These are phyloP conservation scores for Verticillium longisporum DNA, from an alignment of 2,329 filamentous ascomycete species.

Conservation along the genomic window DNA sequence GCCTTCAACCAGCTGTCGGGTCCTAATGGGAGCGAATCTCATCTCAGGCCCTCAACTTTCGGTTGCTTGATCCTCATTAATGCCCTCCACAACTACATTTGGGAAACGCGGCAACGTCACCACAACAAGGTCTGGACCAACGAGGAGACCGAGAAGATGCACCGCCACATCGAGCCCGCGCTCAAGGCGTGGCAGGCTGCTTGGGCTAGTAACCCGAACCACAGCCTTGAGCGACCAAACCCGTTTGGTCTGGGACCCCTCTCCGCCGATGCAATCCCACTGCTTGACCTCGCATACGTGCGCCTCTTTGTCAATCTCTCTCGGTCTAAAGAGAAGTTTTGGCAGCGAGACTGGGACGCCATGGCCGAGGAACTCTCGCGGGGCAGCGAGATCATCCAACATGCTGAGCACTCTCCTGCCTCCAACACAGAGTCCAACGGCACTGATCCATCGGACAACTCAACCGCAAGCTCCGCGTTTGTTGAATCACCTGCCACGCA, in stretches of 20 bases:
- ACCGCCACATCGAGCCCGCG: conserved; percentile 88
- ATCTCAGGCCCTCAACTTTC: conserved; percentile 80
- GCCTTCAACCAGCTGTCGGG: conserved; percentile 38
- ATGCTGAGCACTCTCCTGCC: conserved; percentile 56
- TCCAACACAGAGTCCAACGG: conserved; percentile 37
- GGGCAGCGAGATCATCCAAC: conserved; percentile 68
- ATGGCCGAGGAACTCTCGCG: conserved; percentile 82
- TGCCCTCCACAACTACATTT: conserved; percentile 94
- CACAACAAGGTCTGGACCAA: conserved; percentile 84
- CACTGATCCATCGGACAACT: conserved; percentile 39
- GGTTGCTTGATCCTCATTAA: conserved; percentile 90
- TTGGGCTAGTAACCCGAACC: conserved; percentile 80
- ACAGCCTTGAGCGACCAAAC: conserved; percentile 78
- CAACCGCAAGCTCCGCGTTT: conserved; percentile 37
- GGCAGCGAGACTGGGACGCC: conserved; percentile 87
- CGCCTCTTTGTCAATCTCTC: conserved; percentile 90
- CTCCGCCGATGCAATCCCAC: conserved; percentile 82
- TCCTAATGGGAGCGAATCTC: conserved; percentile 45
- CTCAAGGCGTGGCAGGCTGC: conserved; percentile 90
- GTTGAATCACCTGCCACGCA: conserved; percentile 46
- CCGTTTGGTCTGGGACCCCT: conserved; percentile 75
- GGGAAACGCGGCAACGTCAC: conserved; percentile 90
- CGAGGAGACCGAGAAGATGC: conserved; percentile 92
- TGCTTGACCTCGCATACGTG: conserved; percentile 88
- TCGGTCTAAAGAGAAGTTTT: conserved; percentile 85